Evolutionary conservation across 192 early-diverging fungal genomes (phyloP), one percentile per base, ranked within the genome.

Genomic region (Coemansia sp.): DNA sequence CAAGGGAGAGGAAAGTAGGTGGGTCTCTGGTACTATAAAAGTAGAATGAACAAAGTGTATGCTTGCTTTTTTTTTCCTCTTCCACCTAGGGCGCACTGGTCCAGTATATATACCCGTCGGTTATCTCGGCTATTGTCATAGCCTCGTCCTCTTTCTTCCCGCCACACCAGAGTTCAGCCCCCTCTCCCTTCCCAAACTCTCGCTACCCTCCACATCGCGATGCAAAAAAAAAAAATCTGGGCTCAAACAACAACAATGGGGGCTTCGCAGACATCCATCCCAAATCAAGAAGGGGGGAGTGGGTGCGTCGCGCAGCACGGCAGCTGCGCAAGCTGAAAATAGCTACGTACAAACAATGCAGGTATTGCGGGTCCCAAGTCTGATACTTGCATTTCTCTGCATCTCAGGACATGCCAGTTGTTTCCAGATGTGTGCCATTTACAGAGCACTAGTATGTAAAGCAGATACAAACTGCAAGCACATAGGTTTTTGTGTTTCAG

Each of bases 401-500:
- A 31, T 58, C 15, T 27, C 27, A 42, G 14, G 12, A 31, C 29
- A n/a, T 17, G 25, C 25, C 25, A 58, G 29, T 7, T 58, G 29
- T 58, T 17, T 58, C 55, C 55, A 58, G 25, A 58, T 58, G 55
- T 34, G 55, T 36, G 55, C 55, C 55, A 58, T 58, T 58, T 58
- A 6, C 29, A 15, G 46, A 32, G 14, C 31, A 29, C 55, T 34
- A 34, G 27, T 17, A 32, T 32, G 55, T 31, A 58, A 58, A 34
- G 55, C 55, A 34, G 55, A 58, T 31, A 34, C 27, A 29, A 15
- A 58, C 29, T 17, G 46, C 29, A 42, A 42, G 39, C 39, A 11
- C 14, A 10, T 15, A 42, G 12, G 25, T 36, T 42, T 42, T 14
- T 41, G 14, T n/a, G 15, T 29, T 58, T 58, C 29, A 17, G 55